Evolutionary conservation across 192 early-diverging fungal genomes (phyloP), one percentile per base, ranked within the genome.

Genomic region (Spizellomyces punctatus): DNA sequence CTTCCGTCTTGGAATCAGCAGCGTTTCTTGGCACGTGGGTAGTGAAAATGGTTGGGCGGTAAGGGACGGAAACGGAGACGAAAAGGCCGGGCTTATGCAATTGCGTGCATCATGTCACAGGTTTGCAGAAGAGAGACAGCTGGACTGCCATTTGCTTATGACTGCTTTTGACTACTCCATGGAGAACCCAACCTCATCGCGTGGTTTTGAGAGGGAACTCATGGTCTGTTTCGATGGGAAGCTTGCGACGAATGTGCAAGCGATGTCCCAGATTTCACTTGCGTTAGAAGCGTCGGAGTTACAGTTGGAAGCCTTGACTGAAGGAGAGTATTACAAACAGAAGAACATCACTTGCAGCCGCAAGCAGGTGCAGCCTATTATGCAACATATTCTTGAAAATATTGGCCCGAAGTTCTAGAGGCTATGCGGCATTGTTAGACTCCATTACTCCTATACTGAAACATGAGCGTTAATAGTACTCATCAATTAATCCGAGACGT

Each of bases 181-280:
- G 6, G 22, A 48, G 42, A n/a, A 55, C 63, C 27, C 50, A 74
- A 42, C 52, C 43, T 41, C 58, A 6, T 72, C 69, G 55, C 46
- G 63, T n/a, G 83, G 79, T 63, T 91, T 89, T 76, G 71, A 88
- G 50, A 66, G 91, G 12, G 91, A 93, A 60, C 54, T 92, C 21
- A 58, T 88, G 4, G 64, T 88, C 4, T 66, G 76, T 60, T 74
- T 86, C 7, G 21, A 68, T 0, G 73, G 74, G 17, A 63, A 44
- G 17, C 22, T 74, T 17, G 46, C 57, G 8, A 9, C n/a, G 22
- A 10, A 58, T 65, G 7, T 66, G 64, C 5, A 27, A 76, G 21
- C 6, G 63, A n/a, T 61, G 47, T n/a, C 17, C 10, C 42, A 83
- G 44, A 49, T 87, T 8, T 46, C 68, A 0, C 63, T 52, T 8